Evolutionary conservation across 176 grass and related monocot genomes (phyloP).

Genomic region (Eragrostis nindensis): DNA sequence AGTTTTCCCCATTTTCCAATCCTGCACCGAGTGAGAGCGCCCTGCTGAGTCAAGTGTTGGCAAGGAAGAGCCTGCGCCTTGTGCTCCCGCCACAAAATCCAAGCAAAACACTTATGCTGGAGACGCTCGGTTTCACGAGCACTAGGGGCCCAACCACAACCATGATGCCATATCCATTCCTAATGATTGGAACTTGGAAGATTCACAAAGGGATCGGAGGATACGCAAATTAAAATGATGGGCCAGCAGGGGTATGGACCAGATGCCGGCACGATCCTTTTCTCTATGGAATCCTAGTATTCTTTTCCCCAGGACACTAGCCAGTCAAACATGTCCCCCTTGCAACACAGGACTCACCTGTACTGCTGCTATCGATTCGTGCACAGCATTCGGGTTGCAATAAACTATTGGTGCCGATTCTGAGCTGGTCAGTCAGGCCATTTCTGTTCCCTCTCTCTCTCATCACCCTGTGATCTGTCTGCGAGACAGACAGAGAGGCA

Average conservation of each 20-base stretch:
- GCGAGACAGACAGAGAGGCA: not conserved
- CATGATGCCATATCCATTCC: not conserved
- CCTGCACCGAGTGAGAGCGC: not conserved
- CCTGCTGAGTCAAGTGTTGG: not conserved
- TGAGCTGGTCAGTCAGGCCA: not conserved
- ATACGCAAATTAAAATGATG: not conserved
- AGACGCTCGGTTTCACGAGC: not conserved
- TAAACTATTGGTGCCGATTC: not conserved
- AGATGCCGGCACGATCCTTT: not conserved
- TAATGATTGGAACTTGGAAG: slow-evolving; percentile 19
- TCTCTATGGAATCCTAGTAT: not conserved
- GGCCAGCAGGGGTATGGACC: slow-evolving; percentile 5
- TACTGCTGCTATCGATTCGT: not conserved
- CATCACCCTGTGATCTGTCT: not conserved
- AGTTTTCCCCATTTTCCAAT: not conserved
- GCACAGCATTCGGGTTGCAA: not conserved
- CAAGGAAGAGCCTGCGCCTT: not conserved
- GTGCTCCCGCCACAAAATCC: not conserved
- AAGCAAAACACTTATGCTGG: not conserved
- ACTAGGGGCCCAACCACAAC: not conserved
- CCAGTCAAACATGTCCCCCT: slow-evolving; percentile 32
- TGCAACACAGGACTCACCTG: not conserved
- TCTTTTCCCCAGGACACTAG: slow-evolving; percentile 23
- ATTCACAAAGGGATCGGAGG: not conserved
- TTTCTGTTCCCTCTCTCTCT: slow-evolving; percentile 1